Conservation (phyloP, 176 grass and related monocot genomes). For the Aegilops longissima region DNA sequence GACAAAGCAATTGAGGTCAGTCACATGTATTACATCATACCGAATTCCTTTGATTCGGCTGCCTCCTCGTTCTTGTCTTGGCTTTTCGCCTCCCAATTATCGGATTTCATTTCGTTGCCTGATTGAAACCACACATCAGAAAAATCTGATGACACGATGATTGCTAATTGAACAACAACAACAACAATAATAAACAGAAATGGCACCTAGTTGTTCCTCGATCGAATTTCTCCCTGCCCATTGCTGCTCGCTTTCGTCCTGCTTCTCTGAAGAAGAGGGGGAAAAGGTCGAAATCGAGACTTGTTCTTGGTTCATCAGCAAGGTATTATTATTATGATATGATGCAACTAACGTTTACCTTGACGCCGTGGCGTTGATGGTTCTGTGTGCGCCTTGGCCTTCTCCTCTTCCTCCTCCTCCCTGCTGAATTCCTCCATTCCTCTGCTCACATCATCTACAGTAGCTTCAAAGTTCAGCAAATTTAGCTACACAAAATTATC, state of each 20-base stretch:
- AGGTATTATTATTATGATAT: not conserved
- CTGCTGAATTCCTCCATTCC: not conserved
- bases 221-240: slow-evolving; percentile 21
- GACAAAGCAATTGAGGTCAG: not conserved
- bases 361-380: not conserved
- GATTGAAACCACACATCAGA: not conserved
- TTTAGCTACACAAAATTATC: not conserved
- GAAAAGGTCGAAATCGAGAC: not conserved
- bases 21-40: not conserved
- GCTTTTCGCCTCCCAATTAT: slow-evolving; percentile 12
- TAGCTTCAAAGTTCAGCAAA: not conserved
- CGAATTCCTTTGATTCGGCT: slow-evolving; percentile 19
- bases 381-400: slow-evolving; percentile 16
- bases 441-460: not conserved
- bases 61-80: not conserved
- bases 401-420: not conserved
- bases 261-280: not conserved
- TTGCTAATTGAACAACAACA: not conserved
- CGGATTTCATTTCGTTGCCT: slow-evolving; percentile 21
- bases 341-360: slow-evolving; percentile 20
- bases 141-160: not conserved
- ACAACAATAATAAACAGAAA: not conserved
- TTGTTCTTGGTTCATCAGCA: not conserved
- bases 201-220: slow-evolving; percentile 10
- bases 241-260: slow-evolving; percentile 3